Evolutionary conservation across 345 rosid genomes (phyloP).

Genomic region (Eucalyptus cloeziana): DNA sequence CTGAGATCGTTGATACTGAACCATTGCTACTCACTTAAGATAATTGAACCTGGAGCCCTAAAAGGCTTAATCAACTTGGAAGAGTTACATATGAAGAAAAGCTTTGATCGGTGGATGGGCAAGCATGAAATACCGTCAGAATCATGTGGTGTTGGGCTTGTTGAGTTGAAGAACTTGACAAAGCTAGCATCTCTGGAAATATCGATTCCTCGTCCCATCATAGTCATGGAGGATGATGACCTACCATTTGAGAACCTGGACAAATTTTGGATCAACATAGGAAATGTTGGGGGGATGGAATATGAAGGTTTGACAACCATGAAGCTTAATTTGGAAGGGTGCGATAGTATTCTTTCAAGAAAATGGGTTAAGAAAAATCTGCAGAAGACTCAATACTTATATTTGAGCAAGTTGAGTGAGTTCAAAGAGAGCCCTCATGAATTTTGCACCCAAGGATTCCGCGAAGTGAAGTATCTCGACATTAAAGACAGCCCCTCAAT

Average conservation of each 20-base stretch:
- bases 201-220: not conserved
- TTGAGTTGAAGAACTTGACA: not conserved
- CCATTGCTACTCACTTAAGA: too few species aligned
- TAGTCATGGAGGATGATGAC: not conserved
- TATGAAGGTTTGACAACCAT: not conserved
- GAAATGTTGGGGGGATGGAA: not conserved
- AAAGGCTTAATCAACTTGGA: not conserved
- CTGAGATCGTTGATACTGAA: not conserved
- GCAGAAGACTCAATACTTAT: not conserved
- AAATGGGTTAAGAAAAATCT: not conserved
- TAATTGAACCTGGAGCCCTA: not conserved
- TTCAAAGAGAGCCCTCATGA: not conserved
- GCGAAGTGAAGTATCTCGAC: not conserved
- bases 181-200: not conserved
- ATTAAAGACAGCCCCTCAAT: fast-evolving
- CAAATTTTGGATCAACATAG: not conserved
- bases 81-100: not conserved
- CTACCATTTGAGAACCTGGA: not conserved
- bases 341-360: not conserved
- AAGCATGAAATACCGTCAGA: fast-evolving
- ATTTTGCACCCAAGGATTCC: not conserved
- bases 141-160: not conserved
- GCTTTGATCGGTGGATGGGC: not conserved
- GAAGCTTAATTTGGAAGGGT: not conserved
- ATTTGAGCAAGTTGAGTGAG: not conserved